Evolutionary conservation across 768 basidiomycete genomes (phyloP), one percentile per base, ranked within the genome.

Genomic region (Xerocomellus chrysenteron): DNA sequence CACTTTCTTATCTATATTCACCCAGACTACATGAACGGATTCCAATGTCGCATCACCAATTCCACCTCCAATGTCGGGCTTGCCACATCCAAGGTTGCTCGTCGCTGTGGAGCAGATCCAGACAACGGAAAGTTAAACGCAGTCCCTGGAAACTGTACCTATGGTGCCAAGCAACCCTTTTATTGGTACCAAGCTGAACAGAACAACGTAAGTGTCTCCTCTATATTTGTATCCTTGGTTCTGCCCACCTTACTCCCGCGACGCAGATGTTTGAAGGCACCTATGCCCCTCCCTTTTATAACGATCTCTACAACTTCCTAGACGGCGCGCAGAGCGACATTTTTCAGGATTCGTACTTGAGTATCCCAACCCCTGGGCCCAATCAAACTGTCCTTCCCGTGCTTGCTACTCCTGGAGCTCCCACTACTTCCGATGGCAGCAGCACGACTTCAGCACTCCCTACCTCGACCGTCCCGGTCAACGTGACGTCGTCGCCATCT

Each of bases 301-400:
- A 79, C 63, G 80, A 82, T 57, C 71, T 83, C 14, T 91, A 88
- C 76, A 85, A 86, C 65, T 92, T 88, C 70, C 55, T 59, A 11
- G 84, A 92, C 64, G 89, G 90, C 10, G 74, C 88, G 0, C 90
- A 93, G 67, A 66, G 80, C 51, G 87, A 90, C 67, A 89, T 90
- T 57, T 90, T 91, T 68, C 71, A 75, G 49, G 78, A 83, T 65
- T 85, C 79, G 2, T 85, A 86, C 61, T 53, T 51, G 46, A 73
- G 47, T 33, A 66, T 82, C 1, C 81, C 81, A 0, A 64, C 68
- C 10, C 81, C 81, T 19, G 75, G 78, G 0, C 79, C 81, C 3
- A 55, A 68, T 41, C 69, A 70, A 49, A 70, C 60, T 1, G 59
- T 4, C 0, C 58, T 72, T 39, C 70, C 69, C 11, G 56, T 66